Evolutionary conservation across 1,139 yeast genomes (phyloP), one percentile per base, ranked within the genome.

Genomic region (Wickerhamomyces sp.): DNA sequence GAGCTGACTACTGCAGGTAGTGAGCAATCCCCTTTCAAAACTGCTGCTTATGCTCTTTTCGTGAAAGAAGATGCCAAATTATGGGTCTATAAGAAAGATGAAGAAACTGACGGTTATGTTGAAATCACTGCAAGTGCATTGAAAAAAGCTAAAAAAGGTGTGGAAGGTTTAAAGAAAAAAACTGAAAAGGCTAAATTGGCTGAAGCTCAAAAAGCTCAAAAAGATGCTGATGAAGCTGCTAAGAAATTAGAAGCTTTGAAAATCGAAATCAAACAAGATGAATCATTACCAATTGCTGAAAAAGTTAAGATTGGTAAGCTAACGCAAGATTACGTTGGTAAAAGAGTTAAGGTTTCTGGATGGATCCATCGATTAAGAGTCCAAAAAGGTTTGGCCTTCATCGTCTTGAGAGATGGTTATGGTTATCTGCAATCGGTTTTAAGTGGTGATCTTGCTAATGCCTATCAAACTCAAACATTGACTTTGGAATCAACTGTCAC

Each of bases 71-170:
- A 80, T 39, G 79, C 87, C 33, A 74, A 77, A 45, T 61, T 88
- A 31, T 68, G 74, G 28, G 78, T 85, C 31, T 79, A 70, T 67
- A 87, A 87, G 62, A 78, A 76, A 47, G 69, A 68, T 27, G 83
- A 76, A 40, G 89, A 78, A 45, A 74, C 69, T 43, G 74, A 72
- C 45, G 80, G 64, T 28, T 94, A 77, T 61, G 75, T 70, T 50
- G 92, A 84, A 55, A 89, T 94, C 56, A 73, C 92, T n/a, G 89
- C 96, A 5, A 81, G 95, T 38, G 97, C 96, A 6, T 70, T 90
- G 59, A 94, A 94, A 69, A 92, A 90, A 67, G 97, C 98, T 55
- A 87, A 87, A 66, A 94, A 94, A 64, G 97, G 96, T 43, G 92
- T 86, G 46, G 97, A 90, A 31, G 92, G 95, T 7, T 69, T 92